Conservation (phyloP, 2,329 filamentous ascomycete genomes). For the Penicillium sp. region DNA sequence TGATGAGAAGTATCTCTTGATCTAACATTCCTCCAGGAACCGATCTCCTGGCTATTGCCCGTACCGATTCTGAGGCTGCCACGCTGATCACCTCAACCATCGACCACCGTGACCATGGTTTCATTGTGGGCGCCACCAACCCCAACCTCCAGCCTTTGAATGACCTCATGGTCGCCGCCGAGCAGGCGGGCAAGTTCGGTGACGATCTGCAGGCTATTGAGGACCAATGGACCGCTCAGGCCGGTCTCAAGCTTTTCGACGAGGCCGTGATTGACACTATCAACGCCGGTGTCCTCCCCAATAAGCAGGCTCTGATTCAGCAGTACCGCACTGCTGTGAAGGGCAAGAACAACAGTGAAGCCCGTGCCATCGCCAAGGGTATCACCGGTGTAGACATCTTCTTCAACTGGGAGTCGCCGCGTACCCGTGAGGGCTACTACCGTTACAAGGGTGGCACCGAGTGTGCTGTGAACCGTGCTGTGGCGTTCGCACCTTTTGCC, state of each 20-base stretch:
- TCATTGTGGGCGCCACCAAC: constrained; percentile 88
- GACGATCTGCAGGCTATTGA: constrained; percentile 82
- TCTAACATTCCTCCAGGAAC: constrained; percentile 47
- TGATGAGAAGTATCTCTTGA: not conserved
- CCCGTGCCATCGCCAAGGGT: constrained; percentile 69
- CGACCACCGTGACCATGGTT: constrained; percentile 88
- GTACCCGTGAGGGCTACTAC: constrained; percentile 94
- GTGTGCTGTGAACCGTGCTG: constrained; percentile 81
- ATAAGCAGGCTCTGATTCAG: constrained; percentile 63
- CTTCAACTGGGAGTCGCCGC: constrained; percentile 93
- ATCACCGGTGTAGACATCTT: constrained; percentile 73
- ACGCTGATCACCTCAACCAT: constrained; percentile 96
- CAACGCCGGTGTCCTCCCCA: constrained; percentile 55
- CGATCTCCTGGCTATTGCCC: constrained; percentile 83
- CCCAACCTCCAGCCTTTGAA: constrained; percentile 73
- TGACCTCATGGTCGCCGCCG: constrained; percentile 85
- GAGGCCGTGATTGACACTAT: constrained; percentile 83
- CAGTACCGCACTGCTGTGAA: constrained; percentile 63
- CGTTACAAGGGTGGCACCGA: constrained; percentile 84
- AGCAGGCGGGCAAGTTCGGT: constrained; percentile 73
- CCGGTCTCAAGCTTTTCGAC: constrained; percentile 79
- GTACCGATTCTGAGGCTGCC: constrained; percentile 95
- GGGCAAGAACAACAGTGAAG: constrained; percentile 81
- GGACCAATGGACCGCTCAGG: constrained; percentile 75
- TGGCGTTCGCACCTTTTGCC: constrained; percentile 87